A percentile compares a stretch with the other conserved stretches of the same genome.
phyloP scores from a whole-genome alignment of 352 stramenopile genomes.

The Peronospora destructor region DNA sequence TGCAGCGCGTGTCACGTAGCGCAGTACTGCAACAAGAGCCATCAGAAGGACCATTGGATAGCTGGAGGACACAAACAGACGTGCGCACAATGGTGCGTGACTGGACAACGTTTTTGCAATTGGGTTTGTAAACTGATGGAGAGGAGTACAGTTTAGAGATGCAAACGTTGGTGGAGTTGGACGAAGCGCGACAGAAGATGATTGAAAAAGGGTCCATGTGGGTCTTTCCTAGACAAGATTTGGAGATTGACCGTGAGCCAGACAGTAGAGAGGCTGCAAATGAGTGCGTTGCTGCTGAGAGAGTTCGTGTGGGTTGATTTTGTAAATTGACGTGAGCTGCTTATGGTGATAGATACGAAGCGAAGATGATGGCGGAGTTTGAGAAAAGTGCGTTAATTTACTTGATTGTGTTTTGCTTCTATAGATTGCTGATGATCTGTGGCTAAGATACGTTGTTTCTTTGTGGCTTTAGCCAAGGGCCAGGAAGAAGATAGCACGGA shows the following conservation, averaged over 20 bases:
- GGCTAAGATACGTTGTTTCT: neutral
- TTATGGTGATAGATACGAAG: conserved; percentile 34
- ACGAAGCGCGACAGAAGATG: conserved; percentile 25
- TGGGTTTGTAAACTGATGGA: neutral
- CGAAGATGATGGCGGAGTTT: conserved; percentile 66
- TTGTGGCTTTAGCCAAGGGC: conserved; percentile 8
- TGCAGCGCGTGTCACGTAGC: conserved; percentile 69
- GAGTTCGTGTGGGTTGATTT: neutral
- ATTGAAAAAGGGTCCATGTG: conserved; percentile 54
- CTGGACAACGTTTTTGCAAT: neutral
- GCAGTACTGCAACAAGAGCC: conserved; percentile 68
- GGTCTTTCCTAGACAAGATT: conserved; percentile 63
- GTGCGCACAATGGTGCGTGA: conserved; percentile 47
- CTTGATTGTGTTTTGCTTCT: neutral
- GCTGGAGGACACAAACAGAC: conserved; percentile 57
- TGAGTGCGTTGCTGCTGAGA: conserved; percentile 25
- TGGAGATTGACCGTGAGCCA: conserved; percentile 78
- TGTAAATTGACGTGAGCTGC: neutral
- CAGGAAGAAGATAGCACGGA: conserved; percentile 50
- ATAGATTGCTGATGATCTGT: neutral
- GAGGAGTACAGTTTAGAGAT: conserved; percentile 24
- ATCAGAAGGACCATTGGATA: conserved; percentile 79
- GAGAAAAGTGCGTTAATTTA: conserved; percentile 40
- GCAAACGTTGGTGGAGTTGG: conserved; percentile 37
- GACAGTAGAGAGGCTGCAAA: conserved; percentile 53